Percentiles rank a stretch among this genome's conserved stretches.
phyloP scores from a whole-genome alignment of 2,329 filamentous ascomycete species.

The Coniochaeta ligniaria region DNA sequence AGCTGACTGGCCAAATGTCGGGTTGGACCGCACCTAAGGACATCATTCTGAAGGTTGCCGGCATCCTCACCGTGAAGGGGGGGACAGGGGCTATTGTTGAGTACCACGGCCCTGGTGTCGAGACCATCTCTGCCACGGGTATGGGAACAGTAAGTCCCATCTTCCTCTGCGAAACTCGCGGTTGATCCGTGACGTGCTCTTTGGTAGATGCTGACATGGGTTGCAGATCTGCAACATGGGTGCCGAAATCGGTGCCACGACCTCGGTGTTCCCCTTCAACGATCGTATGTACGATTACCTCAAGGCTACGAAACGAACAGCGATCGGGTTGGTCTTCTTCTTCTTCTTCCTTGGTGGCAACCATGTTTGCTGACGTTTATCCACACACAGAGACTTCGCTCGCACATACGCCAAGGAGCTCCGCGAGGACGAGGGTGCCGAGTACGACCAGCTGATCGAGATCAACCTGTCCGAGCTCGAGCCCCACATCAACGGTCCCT shows the following conservation, averaged over 20 bases:
- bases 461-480: slow-evolving; percentile 93
- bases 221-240: slow-evolving; percentile 58
- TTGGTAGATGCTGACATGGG: not conserved
- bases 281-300: slow-evolving; percentile 98
- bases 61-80: slow-evolving; percentile 90
- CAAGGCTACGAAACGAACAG: slow-evolving; percentile 77
- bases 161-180: not conserved
- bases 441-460: slow-evolving; percentile 95
- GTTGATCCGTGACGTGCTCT: not conserved
- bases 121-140: slow-evolving; percentile 72
- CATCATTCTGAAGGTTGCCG: slow-evolving; percentile 95
- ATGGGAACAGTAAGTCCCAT: slow-evolving; percentile 55
- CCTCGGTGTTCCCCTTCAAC: slow-evolving; percentile 95
- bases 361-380: too few species aligned
- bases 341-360: too few species aligned
- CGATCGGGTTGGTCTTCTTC: too few species aligned
- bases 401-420: slow-evolving; percentile 80
- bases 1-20: slow-evolving; percentile 79
- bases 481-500: slow-evolving; percentile 97
- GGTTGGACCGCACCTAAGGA: slow-evolving; percentile 96
- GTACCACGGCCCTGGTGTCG: slow-evolving; percentile 60
- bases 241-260: slow-evolving; percentile 77
- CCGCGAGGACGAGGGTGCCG: slow-evolving; percentile 76
- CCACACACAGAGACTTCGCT: slow-evolving; percentile 83
- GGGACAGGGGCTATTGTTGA: slow-evolving; percentile 89